Percentiles rank a stretch among this genome's conserved stretches.
Evolutionary conservation across 2,329 filamentous ascomycete genomes (phyloP).

Genomic region (Xylaria sp.): DNA sequence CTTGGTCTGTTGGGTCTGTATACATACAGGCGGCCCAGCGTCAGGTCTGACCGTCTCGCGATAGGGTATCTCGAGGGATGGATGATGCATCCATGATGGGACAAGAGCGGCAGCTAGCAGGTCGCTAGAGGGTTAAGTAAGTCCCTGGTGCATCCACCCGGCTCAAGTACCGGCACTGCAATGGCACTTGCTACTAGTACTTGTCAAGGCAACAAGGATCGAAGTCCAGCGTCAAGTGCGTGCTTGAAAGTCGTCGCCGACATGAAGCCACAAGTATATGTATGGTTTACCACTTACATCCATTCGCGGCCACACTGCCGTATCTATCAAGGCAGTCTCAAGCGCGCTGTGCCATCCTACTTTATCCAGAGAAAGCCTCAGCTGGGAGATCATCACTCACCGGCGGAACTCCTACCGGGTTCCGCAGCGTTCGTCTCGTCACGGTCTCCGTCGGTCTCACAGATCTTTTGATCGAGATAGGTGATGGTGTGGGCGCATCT

Average conservation of each 20-base stretch:
- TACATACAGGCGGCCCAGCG: neutral
- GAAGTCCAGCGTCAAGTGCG: too few relatives aligned
- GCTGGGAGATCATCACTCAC: neutral
- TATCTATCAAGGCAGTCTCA: too few relatives aligned
- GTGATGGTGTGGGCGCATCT: neutral
- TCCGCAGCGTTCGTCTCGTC: neutral
- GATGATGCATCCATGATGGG: neutral
- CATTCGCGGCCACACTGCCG: too few relatives aligned
- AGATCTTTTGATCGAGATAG: too few relatives aligned
- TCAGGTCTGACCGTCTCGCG: slow-evolving; percentile 25
- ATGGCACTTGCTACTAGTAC: neutral
- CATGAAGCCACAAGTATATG: too few relatives aligned
- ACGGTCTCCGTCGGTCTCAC: too few relatives aligned
- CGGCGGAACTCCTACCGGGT: neutral
- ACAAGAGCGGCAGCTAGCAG: slow-evolving; percentile 23
- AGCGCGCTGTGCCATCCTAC: too few relatives aligned
- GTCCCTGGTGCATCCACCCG: slow-evolving; percentile 2
- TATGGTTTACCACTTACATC: too few relatives aligned
- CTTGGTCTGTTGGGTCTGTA: neutral
- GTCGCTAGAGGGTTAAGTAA: neutral
- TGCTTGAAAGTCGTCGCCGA: too few relatives aligned
- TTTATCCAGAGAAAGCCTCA: slow-evolving; percentile 3
- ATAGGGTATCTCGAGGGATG: neutral
- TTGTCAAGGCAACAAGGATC: neutral
- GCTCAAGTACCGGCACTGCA: slow-evolving; percentile 17